These are phyloP conservation scores for Crotalaria pallida DNA, from an alignment of 306 rosid species.

Conservation along the genomic window DNA sequence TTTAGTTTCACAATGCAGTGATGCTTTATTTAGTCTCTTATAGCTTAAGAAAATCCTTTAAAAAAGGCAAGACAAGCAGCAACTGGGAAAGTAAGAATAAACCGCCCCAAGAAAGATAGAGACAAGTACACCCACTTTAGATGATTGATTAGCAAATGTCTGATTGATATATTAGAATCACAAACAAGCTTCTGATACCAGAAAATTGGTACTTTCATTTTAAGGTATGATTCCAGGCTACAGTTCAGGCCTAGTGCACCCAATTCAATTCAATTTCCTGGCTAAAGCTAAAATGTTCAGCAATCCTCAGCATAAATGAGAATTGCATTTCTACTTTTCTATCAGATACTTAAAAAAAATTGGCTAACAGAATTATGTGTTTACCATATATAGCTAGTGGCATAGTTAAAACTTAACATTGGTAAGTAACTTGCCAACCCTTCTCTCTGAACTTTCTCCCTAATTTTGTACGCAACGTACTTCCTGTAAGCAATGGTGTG, in stretches of 20 bases:
- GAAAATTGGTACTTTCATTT: not conserved
- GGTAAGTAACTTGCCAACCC: not conserved
- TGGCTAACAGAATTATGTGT: not conserved
- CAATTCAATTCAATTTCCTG: not conserved
- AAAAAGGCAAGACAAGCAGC: not conserved
- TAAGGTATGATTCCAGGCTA: not conserved
- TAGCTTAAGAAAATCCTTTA: too few species aligned
- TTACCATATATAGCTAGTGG: not conserved
- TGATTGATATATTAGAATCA: not conserved
- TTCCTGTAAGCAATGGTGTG: not conserved
- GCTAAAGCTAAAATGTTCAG: not conserved
- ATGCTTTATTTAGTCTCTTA: too few species aligned
- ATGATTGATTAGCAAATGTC: slow-evolving; percentile 1
- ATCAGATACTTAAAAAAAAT: not conserved
- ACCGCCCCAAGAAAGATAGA: not conserved
- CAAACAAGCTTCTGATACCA: not conserved
- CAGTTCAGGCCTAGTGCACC: not conserved
- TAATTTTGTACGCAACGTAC: not conserved
- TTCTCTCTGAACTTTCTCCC: not conserved
- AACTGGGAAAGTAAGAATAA: not conserved
- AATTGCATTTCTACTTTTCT: not conserved
- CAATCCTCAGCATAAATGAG: not conserved
- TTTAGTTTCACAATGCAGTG: too few species aligned
- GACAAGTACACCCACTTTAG: not conserved
- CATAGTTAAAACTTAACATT: not conserved